These are phyloP conservation scores for Vitis amurensis DNA, from an alignment of 164 flowering plant genomes.

Conservation along the genomic window DNA sequence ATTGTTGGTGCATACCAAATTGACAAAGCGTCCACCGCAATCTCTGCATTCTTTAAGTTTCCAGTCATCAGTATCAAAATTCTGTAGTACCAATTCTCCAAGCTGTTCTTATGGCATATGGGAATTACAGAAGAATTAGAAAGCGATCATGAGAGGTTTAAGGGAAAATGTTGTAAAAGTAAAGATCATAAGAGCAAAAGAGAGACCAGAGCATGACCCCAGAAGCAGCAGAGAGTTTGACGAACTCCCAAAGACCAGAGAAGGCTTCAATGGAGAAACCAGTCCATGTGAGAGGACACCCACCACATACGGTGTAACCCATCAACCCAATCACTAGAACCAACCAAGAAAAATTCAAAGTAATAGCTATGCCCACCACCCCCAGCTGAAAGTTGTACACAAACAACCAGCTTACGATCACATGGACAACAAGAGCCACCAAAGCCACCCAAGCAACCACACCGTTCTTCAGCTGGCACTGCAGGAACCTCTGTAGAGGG, in stretches of 20 bases:
- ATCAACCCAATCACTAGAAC: constrained; percentile 30
- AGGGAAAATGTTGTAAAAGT: background rate
- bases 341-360: constrained; percentile 53
- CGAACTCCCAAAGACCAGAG: constrained; percentile 51
- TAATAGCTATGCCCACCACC: constrained; percentile 32
- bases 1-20: constrained; percentile 43
- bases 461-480: constrained; percentile 43
- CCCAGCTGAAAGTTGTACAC: constrained; percentile 38
- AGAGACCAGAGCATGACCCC: constrained; percentile 55
- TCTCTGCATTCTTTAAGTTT: constrained; percentile 50
- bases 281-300: constrained; percentile 49
- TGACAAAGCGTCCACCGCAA: constrained; percentile 73
- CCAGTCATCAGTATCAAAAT: constrained; percentile 64
- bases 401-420: constrained; percentile 39
- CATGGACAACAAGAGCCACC: constrained; percentile 35
- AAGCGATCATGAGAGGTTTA: background rate
- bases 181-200: background rate
- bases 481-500: constrained; percentile 51
- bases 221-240: constrained; percentile 53
- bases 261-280: constrained; percentile 53
- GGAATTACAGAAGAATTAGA: too few relatives aligned
- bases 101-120: constrained; percentile 26
- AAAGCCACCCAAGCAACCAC: constrained; percentile 39
- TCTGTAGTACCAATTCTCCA: constrained; percentile 80
- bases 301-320: constrained; percentile 36